phyloP scores from a whole-genome alignment of 2,329 filamentous ascomycete genomes.

The Colletotrichum cordylinicola region DNA sequence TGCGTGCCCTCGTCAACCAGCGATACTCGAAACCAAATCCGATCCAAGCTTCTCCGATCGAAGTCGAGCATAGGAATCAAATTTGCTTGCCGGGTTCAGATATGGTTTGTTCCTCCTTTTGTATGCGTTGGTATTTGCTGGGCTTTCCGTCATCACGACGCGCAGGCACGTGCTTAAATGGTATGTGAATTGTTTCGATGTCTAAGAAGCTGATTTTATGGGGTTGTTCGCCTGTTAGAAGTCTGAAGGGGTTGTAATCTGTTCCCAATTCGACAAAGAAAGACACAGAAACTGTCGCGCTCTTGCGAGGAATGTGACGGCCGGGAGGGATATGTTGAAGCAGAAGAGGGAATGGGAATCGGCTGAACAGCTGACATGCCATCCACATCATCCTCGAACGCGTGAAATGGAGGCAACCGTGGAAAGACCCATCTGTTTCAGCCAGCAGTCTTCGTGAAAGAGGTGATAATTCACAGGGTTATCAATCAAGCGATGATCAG shows the following conservation, averaged over 20 bases:
- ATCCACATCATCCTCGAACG: not conserved
- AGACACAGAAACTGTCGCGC: not conserved
- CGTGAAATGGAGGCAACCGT: not conserved
- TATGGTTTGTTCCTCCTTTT: not conserved
- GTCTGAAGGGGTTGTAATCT: not conserved
- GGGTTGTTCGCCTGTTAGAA: not conserved
- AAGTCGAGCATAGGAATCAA: not conserved
- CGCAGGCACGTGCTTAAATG: not conserved
- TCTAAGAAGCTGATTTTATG: not conserved
- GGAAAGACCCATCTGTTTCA: not conserved
- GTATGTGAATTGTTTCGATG: not conserved
- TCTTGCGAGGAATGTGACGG: not conserved
- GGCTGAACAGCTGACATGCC: not conserved
- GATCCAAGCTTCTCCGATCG: not conserved
- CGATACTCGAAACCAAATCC: not conserved
- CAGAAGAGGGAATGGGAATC: not conserved
- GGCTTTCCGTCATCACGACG: not conserved
- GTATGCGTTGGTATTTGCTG: not conserved
- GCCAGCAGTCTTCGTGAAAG: not conserved
- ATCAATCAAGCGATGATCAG: not conserved
- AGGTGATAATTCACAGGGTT: not conserved
- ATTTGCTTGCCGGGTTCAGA: not conserved
- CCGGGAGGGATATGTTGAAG: not conserved
- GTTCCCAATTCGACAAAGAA: not conserved
- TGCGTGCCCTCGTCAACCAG: not conserved